phyloP scores from a whole-genome alignment of 768 basidiomycete genomes.

The Mycena latifolia region DNA sequence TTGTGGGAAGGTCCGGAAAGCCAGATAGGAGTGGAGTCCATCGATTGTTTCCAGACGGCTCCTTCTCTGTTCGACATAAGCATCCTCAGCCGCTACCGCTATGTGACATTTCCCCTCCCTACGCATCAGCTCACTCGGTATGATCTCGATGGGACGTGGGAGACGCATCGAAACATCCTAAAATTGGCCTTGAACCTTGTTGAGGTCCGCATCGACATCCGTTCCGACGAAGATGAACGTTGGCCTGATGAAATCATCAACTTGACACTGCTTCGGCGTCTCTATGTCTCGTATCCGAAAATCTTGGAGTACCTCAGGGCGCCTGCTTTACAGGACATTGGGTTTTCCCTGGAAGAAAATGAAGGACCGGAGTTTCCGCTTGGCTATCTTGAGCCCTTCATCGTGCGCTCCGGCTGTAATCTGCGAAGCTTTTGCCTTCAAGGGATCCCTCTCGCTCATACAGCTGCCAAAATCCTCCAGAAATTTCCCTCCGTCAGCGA shows the following conservation, averaged over 20 bases:
- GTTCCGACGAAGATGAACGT: neutral
- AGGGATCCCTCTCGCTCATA: neutral
- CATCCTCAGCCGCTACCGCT: neutral
- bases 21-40: neutral
- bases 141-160: neutral
- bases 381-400: neutral
- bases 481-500: too few relatives aligned
- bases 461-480: too few relatives aligned
- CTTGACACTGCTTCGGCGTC: neutral
- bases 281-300: neutral
- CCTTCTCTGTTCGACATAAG: slow-evolving; percentile 1
- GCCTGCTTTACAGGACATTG: slow-evolving; percentile 1
- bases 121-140: slow-evolving; percentile 10
- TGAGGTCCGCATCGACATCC: neutral
- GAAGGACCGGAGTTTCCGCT: neutral
- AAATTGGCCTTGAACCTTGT: slow-evolving; percentile 8
- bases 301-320: neutral
- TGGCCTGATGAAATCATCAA: neutral
- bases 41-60: slow-evolving; percentile 9
- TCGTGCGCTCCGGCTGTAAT: neutral
- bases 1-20: neutral
- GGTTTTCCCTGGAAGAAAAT: neutral
- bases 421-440: neutral
- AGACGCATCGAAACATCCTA: neutral
- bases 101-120: neutral